Conservation (phyloP, 306 rosid species). For the Canavalia ensiformis region DNA sequence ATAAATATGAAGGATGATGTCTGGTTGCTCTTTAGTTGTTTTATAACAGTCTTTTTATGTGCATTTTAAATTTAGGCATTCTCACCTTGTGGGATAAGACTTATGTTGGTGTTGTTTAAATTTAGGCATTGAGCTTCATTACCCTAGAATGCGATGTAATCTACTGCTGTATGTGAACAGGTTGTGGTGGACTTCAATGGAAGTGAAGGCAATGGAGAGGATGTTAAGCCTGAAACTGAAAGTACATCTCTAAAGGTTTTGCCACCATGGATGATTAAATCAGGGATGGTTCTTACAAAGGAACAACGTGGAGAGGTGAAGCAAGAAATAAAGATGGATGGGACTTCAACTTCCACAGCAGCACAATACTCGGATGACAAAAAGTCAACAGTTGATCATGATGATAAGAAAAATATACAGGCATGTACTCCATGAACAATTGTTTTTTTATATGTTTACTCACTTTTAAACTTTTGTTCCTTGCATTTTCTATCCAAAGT, state of each 20-base stretch:
- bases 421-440: constrained; percentile 45
- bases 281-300: constrained; percentile 84
- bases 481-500: background rate
- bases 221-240: constrained; percentile 41
- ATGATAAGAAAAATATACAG: constrained; percentile 67
- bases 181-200: constrained; percentile 81
- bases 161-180: constrained; percentile 52
- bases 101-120: too few relatives aligned
- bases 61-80: background rate
- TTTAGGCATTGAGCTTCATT: constrained; percentile 5
- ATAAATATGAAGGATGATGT: background rate
- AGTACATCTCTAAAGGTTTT: constrained; percentile 61
- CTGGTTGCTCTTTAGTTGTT: constrained; percentile 1
- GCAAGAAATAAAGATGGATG: constrained; percentile 69
- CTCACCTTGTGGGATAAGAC: too few relatives aligned
- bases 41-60: background rate
- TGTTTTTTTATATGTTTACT: background rate
- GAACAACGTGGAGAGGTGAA: constrained; percentile 82
- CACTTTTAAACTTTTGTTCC: background rate
- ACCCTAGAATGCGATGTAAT: background rate
- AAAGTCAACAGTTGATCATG: constrained; percentile 58
- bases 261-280: constrained; percentile 90
- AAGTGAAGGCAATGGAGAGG: constrained; percentile 64
- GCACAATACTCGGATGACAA: constrained; percentile 67
- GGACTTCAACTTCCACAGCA: constrained; percentile 52